Conservation (phyloP, 2,329 filamentous ascomycete genomes). For the Hymenoscyphus infarciens region DNA sequence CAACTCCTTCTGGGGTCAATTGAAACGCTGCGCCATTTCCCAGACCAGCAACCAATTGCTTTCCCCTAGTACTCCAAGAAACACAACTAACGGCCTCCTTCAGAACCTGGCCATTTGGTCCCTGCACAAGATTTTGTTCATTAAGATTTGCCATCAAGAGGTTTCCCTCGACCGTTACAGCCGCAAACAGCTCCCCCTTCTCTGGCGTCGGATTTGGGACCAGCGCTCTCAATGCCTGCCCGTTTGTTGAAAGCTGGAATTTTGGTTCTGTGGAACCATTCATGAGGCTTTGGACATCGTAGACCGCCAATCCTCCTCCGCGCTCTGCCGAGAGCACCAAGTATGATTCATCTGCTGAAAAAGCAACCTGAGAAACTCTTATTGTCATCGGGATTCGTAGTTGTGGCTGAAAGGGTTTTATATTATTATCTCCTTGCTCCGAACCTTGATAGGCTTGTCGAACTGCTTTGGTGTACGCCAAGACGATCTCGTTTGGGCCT, state of each 20-base stretch:
- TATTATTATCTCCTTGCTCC: conserved; percentile 58
- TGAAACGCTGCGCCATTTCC: conserved; percentile 76
- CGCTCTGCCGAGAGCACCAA: conserved; percentile 78
- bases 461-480: conserved; percentile 74
- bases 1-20: conserved; percentile 75
- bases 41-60: conserved; percentile 85
- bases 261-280: conserved; percentile 63
- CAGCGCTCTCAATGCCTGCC: conserved; percentile 68
- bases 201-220: conserved; percentile 76
- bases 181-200: conserved; percentile 70
- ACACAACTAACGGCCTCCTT: conserved; percentile 76
- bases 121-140: conserved; percentile 54
- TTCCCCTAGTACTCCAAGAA: conserved; percentile 90
- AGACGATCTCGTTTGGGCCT: conserved; percentile 71
- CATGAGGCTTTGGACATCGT: conserved; percentile 67
- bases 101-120: conserved; percentile 60
- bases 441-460: conserved; percentile 67
- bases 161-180: conserved; percentile 77
- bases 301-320: conserved; percentile 79
- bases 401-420: conserved; percentile 69
- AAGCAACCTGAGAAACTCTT: conserved; percentile 82
- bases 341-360: conserved; percentile 84
- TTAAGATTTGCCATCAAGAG: conserved; percentile 80
- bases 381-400: conserved; percentile 68
- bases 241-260: conserved; percentile 75